A percentile compares a stretch with the other conserved stretches of the same genome.
These are phyloP conservation scores for Porodaedalea pini DNA, from an alignment of 1,284 basidiomycete species.

Conservation along the genomic window DNA sequence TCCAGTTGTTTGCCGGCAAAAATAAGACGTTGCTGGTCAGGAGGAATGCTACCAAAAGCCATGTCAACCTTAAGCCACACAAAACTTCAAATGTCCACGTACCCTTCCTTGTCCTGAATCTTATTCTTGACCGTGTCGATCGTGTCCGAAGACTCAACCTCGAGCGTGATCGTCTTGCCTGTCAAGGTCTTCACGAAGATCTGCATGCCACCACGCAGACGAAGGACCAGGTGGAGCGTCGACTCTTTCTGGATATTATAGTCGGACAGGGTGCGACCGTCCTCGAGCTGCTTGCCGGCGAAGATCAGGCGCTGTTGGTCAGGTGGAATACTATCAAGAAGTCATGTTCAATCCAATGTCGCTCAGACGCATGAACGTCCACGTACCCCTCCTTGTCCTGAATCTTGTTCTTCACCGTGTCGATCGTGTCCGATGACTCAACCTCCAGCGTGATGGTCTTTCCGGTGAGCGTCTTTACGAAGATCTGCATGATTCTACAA, in stretches of 20 bases:
- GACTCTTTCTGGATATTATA: constrained; percentile 39
- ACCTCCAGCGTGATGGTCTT: constrained; percentile 49
- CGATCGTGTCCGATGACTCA: constrained; percentile 51
- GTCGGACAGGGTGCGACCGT: constrained; percentile 41
- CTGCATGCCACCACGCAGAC: constrained; percentile 56
- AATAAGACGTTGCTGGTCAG: constrained; percentile 56
- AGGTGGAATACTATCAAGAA: constrained; percentile 18
- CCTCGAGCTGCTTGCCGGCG: constrained; percentile 46
- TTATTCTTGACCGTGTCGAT: constrained; percentile 73
- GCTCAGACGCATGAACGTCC: not conserved
- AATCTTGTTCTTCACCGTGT: constrained; percentile 50
- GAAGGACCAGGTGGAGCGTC: constrained; percentile 56
- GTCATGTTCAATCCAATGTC: not conserved
- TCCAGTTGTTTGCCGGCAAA: constrained; percentile 56
- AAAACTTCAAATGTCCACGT: constrained; percentile 28
- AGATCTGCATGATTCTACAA: constrained; percentile 86
- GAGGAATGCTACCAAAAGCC: constrained; percentile 32
- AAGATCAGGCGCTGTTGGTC: constrained; percentile 41
- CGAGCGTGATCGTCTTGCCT: constrained; percentile 93
- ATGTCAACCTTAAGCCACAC: not conserved
- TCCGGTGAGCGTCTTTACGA: constrained; percentile 43
- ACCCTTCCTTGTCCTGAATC: constrained; percentile 75
- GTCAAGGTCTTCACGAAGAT: constrained; percentile 84
- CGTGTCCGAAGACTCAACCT: constrained; percentile 78
- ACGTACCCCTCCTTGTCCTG: constrained; percentile 40